A percentile compares a stretch with the other conserved stretches of the same genome.
Evolutionary conservation across 768 basidiomycete species (phyloP).

Genomic region (Tylopilus subfusipes): DNA sequence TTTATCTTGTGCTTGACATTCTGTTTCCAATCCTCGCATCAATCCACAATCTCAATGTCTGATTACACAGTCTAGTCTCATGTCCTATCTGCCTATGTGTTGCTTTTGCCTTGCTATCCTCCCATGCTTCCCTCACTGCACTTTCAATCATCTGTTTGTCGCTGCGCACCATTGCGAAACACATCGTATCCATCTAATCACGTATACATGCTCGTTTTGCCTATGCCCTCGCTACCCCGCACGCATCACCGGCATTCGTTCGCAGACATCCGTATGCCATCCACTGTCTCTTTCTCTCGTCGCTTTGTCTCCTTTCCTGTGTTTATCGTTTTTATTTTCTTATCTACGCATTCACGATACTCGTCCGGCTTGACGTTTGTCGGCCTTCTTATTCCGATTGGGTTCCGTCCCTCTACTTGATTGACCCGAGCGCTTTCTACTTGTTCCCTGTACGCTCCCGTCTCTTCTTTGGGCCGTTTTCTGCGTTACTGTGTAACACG

Average conservation of each 20-base stretch:
- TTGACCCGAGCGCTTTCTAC: slow-evolving; percentile 27
- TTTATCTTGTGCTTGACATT: slow-evolving; percentile 34
- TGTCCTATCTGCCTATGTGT: slow-evolving; percentile 35
- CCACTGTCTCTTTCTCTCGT: slow-evolving; percentile 15
- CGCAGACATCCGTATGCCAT: slow-evolving; percentile 28
- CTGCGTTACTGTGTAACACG: slow-evolving; percentile 33
- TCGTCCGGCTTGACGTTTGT: slow-evolving; percentile 22
- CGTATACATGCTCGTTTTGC: slow-evolving; percentile 36
- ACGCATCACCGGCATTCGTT: slow-evolving; percentile 20
- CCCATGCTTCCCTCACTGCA: slow-evolving; percentile 31
- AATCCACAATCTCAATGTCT: slow-evolving; percentile 37
- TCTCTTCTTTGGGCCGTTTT: slow-evolving; percentile 24
- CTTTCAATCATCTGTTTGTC: slow-evolving; percentile 23
- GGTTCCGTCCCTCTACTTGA: slow-evolving; percentile 17
- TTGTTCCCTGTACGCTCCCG: slow-evolving; percentile 31
- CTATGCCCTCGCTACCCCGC: slow-evolving; percentile 20
- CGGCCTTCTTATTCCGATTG: slow-evolving; percentile 28
- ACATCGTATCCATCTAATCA: slow-evolving; percentile 33
- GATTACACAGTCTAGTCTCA: slow-evolving; percentile 36
- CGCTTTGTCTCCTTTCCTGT: slow-evolving; percentile 24
- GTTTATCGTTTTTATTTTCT: slow-evolving; percentile 27
- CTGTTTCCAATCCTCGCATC: slow-evolving; percentile 35
- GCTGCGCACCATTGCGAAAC: slow-evolving; percentile 34
- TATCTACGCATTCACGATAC: slow-evolving; percentile 33
- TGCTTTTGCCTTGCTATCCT: slow-evolving; percentile 37